Evolutionary conservation across 257 asterid species (phyloP), one percentile per base, ranked within the genome.

Genomic region (Solanum medicagineum): DNA sequence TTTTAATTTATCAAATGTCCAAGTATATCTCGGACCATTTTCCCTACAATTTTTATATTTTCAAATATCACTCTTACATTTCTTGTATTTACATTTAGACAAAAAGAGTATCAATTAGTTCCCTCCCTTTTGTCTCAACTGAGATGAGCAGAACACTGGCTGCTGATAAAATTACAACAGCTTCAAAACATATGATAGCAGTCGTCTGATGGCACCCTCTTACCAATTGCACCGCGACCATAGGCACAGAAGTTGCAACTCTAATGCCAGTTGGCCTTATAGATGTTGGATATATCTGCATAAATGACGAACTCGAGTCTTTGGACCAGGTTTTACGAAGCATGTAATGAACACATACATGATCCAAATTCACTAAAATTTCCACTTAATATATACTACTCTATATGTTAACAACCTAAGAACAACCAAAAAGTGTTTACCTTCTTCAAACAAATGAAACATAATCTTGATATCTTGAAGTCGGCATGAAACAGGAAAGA

Each of bases 241-340:
- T 56, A 42, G 91, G 91, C 24, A 89, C 74, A 19, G 91, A 86
- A 45, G 73, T 83, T 51, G 91, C 88, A 5, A 85, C 87, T 83
- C 91, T 90, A 81, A 15, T 75, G 32, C 90, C 90, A 19, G 88
- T 89, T 80, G 89, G 51, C 68, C 91, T 85, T 55, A 89, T 86
- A 49, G 73, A 84, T 17, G 91, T 89, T 26, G 91, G 91, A 81
- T 89, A 89, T 60, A 87, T 84, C 91, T 87, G 71, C 84, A 86
- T 82, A 36, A 47, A 24, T 73, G 36, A 45, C 56, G 77, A 69
- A 63, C 66, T 49, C 2, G 77, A 2, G 8, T 83, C 17, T 45
- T 15, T 40, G 8, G 24, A 36, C 40, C 40, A 59, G 73, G 40
- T 26, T 29, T 29, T 65, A 4, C 15, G 75, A 47, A 68, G 75